Base-by-base conservation (phyloP, 805 yeast species). In the Jamesozyma hellenica region DNA sequence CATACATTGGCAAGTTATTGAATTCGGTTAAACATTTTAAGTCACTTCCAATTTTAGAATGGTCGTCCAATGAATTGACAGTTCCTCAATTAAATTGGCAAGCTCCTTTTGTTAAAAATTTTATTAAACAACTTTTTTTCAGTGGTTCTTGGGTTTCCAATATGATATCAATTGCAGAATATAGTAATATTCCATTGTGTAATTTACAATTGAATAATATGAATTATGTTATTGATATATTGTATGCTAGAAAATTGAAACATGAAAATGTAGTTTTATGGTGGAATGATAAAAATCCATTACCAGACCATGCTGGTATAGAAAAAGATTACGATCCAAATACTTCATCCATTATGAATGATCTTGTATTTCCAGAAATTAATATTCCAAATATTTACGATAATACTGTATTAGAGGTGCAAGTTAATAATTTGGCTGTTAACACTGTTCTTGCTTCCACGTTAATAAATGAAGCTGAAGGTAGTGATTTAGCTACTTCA, bases 381-480 rank as follows among this genome's bases (percentile, higher is more conserved):
- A 85, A 82, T 58, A 71, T 71, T 40, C 82, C 96, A 0, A 94
- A 87, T 38, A 67, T 85, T 3, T 88, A 86, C 58, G 75, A 79
- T 28, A 77, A 80, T 15, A 86, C 87, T 14, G 74, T 81, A 14
- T 59, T 92, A 35, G 97, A 92, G 52, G 63, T 92, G 25, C 79
- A 78, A 21, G 65, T 94, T 14, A 77, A 79, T 4, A 92, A 92
- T 41, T 67, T 90, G 49, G 78, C 87, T 0, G 77, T 92, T 39
- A 92, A 90, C 55, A 84, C 97, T 0, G 72, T 94, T 26, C 66
- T 92, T 42, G 82, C 95, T 0, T 84, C 96, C 12, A 71, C 95
- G 0, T 62, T 85, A 35, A 75, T 87, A 38, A 84, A 83, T 51
- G 94, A 85, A 48, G 88, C 88, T 3, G 96, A 86, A 57, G 95